Evolutionary conservation across 495 filamentous ascomycete species (phyloP), one percentile per base, ranked within the genome.

Genomic region (Schizothecium vesticola): DNA sequence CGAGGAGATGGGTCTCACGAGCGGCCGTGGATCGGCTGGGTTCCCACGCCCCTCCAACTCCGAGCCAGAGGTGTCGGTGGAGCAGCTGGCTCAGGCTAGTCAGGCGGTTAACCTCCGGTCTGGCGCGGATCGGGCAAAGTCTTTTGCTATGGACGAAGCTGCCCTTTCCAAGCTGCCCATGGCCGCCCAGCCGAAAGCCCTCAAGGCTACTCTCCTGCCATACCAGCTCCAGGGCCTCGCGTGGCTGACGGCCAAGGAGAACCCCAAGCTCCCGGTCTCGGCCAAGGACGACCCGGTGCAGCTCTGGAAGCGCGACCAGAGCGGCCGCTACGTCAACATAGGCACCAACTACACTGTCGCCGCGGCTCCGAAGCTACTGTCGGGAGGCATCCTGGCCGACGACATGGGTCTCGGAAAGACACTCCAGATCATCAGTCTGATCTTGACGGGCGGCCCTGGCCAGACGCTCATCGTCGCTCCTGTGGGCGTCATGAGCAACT

Each of bases 401-500:
- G 94, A 97, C 70, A 97, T 97, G 94, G 94, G 94, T 3, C 81
- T 97, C 7, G 94, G 94, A 16, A 97, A 98, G 78, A 97, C 94
- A 1, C 83, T 97, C 8, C 91, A 97, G 76, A 86, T 92, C 55
- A 95, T 97, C 66, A 89, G 91, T 63, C 74, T 96, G 29, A 90
- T 97, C 56, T 77, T 93, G 69, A 85, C 89, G 8, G 82, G 79
- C 19, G 84, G 83, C 4, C 75, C 82, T 22, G 87, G 86, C 16
- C 82, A 84, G 23, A 95, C 93, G 5, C 81, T 97, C 29, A 95
- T 97, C 67, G 82, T 97, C 33, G 87, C 92, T 2, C 94, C 94
- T 0, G 86, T 96, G 0, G 88, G 89, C 61, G 92, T 97, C 10
- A 95, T 97, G 91, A 94, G 90, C 72, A 97, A 97, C 71, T 97